A percentile compares a stretch with the other conserved stretches of the same genome.
phyloP scores from a whole-genome alignment of 495 filamentous ascomycete species.

The Podospora comata region DNA sequence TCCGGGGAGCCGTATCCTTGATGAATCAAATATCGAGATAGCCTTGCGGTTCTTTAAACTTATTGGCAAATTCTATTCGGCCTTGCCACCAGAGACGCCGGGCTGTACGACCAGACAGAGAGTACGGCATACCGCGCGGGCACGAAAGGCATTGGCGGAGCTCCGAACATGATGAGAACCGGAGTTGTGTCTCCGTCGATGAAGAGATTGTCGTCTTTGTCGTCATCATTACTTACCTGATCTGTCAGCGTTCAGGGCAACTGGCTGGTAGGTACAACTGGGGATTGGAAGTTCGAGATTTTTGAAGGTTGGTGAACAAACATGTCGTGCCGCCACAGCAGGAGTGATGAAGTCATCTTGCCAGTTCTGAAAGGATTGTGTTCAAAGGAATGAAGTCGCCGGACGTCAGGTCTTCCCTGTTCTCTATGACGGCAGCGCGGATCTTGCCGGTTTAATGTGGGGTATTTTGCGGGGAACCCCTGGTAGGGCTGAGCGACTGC shows the following conservation, averaged over 20 bases:
- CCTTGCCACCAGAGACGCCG: neutral
- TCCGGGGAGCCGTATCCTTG: neutral
- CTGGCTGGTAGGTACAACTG: too few species aligned
- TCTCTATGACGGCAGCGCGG: neutral
- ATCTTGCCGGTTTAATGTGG: neutral
- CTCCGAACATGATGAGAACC: neutral
- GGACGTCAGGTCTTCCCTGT: neutral
- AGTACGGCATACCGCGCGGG: neutral
- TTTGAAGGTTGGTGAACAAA: neutral
- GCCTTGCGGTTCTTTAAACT: neutral
- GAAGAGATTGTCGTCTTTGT: neutral
- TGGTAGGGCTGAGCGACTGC: conserved; percentile 9
- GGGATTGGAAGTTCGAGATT: neutral
- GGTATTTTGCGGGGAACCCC: neutral
- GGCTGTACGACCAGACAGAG: neutral
- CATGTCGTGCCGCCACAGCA: neutral
- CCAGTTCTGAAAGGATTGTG: neutral
- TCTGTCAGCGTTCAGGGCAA: too few species aligned
- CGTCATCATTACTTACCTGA: neutral
- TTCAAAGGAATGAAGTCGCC: neutral
- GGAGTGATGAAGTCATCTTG: neutral
- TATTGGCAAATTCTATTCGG: neutral
- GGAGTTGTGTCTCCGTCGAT: neutral
- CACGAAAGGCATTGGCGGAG: neutral
- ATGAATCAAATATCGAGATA: neutral